Conservation (phyloP, 2,329 filamentous ascomycete genomes). For the Alternaria infectoria region DNA sequence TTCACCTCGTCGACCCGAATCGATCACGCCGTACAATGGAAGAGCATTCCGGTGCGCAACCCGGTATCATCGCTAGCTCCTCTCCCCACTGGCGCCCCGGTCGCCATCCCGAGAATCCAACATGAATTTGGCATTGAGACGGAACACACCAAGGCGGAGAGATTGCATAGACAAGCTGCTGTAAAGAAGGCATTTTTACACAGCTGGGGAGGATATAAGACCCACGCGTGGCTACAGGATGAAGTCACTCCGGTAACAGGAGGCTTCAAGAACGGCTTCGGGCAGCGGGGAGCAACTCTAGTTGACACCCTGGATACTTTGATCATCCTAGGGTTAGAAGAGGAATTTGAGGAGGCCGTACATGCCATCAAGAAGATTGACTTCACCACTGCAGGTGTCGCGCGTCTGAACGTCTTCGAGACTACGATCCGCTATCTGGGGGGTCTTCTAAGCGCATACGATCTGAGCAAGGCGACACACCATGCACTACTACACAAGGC, state of each 20-base stretch:
- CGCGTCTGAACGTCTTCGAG: constrained; percentile 48
- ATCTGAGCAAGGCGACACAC: constrained; percentile 45
- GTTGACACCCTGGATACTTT: constrained; percentile 68
- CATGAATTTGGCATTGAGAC: constrained; percentile 45
- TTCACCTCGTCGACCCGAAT: constrained; percentile 34
- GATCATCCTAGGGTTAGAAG: constrained; percentile 65
- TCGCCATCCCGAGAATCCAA: constrained; percentile 46
- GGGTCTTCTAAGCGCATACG: constrained; percentile 47
- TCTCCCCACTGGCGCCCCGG: constrained; percentile 40
- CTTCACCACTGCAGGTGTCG: constrained; percentile 54
- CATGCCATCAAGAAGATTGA: constrained; percentile 60
- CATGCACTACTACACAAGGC: constrained; percentile 48
- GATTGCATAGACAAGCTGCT: constrained; percentile 38
- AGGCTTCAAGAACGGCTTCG: constrained; percentile 56
- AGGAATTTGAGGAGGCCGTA: constrained; percentile 64
- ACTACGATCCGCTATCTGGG: constrained; percentile 51
- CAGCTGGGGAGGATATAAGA: constrained; percentile 59
- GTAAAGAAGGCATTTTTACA: constrained; percentile 48
- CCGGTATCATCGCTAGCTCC: constrained; percentile 40
- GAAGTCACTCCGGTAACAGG: constrained; percentile 60
- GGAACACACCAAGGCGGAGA: constrained; percentile 38
- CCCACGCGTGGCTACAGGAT: constrained; percentile 60
- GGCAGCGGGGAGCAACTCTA: constrained; percentile 65
- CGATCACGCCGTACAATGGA: constrained; percentile 43
- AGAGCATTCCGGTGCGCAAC: constrained; percentile 37